Conservation (phyloP, 768 basidiomycete species). For the Udeniomyces megalosporus region DNA sequence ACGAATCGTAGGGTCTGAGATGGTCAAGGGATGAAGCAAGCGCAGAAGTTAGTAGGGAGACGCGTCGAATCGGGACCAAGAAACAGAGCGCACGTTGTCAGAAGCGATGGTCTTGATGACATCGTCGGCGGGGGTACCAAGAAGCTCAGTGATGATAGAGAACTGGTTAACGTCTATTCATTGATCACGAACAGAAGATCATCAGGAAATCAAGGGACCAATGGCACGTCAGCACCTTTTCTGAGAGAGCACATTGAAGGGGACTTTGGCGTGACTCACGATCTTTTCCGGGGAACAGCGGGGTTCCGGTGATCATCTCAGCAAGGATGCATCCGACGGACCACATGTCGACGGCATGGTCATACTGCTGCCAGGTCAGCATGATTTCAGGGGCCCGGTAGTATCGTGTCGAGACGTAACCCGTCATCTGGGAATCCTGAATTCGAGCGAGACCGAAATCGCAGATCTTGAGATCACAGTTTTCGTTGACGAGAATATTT, state of each 20-base stretch:
- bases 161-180: conserved; percentile 99
- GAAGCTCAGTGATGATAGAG: conserved; percentile 93
- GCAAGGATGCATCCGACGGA: conserved; percentile 98
- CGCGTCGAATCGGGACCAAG: too few relatives aligned
- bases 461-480: conserved; percentile 99
- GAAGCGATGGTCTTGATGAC: conserved; percentile 64
- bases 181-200: too few relatives aligned
- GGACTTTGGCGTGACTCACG: too few relatives aligned
- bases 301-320: conserved; percentile 98
- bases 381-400: conserved; percentile 99
- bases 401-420: conserved; percentile 96
- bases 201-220: too few relatives aligned
- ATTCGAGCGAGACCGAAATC: conserved; percentile 97
- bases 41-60: too few relatives aligned
- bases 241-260: too few relatives aligned
- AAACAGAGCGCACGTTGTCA: too few relatives aligned
- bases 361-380: conserved; percentile 99
- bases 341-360: conserved; percentile 99
- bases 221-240: too few relatives aligned
- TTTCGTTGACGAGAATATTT: conserved; percentile 98
- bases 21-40: too few relatives aligned
- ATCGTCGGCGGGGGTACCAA: conserved; percentile 98
- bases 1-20: conserved; percentile 97
- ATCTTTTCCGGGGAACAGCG: conserved; percentile 97
- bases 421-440: conserved; percentile 99